phyloP scores from a whole-genome alignment of 2,329 filamentous ascomycete species.

The Epichloe bromicola region DNA sequence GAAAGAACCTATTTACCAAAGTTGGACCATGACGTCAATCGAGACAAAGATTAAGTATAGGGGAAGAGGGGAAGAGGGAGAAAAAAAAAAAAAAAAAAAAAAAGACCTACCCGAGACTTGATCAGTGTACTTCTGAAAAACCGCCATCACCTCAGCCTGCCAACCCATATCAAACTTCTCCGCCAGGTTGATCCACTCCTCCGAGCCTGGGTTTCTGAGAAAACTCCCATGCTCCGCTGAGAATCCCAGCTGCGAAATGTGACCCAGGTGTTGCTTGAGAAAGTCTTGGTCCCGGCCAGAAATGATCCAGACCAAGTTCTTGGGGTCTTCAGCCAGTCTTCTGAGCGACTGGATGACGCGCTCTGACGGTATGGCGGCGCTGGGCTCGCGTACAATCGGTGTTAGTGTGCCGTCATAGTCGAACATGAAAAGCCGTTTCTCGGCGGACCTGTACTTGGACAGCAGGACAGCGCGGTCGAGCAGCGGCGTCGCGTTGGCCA shows the following conservation, averaged over 20 bases:
- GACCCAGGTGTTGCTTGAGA: conserved; percentile 80
- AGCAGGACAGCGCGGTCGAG: conserved; percentile 65
- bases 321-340: conserved; percentile 62
- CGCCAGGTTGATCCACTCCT: conserved; percentile 79
- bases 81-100: neutral
- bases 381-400: conserved; percentile 84
- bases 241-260: conserved; percentile 79
- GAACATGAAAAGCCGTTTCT: conserved; percentile 88
- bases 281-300: conserved; percentile 90
- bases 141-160: conserved; percentile 71
- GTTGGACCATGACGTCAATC: too few species aligned
- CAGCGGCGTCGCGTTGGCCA: conserved; percentile 63
- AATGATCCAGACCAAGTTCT: conserved; percentile 96
- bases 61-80: too few species aligned
- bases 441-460: conserved; percentile 58
- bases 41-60: neutral
- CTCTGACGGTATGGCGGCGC: conserved; percentile 76
- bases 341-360: conserved; percentile 70
- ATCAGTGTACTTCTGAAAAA: conserved; percentile 84
- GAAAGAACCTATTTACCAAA: conserved; percentile 52
- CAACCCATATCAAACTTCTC: conserved; percentile 83
- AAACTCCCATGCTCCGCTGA: conserved; percentile 97
- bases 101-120: conserved; percentile 56
- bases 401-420: conserved; percentile 97
- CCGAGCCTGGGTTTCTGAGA: conserved; percentile 64